Evolutionary conservation across 2,329 filamentous ascomycete species (phyloP).

Genomic region (Cordyceps javanica): DNA sequence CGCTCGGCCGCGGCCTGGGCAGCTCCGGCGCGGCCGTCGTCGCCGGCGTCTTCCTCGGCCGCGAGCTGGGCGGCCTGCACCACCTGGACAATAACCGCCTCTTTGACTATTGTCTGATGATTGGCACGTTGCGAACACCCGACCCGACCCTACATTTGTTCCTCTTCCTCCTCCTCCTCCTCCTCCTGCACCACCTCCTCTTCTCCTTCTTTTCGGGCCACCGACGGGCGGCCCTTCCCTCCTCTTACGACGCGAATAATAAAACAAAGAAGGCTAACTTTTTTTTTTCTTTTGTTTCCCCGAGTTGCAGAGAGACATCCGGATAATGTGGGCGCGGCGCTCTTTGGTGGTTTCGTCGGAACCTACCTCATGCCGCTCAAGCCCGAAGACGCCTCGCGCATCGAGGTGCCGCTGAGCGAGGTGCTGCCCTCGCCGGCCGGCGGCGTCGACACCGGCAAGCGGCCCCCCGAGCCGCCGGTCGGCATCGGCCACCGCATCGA

Average conservation of each 20-base stretch:
- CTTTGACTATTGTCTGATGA: constrained; percentile 97
- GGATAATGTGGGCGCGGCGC: constrained; percentile 88
- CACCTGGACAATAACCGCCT: constrained; percentile 71
- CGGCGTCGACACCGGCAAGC: constrained; percentile 81
- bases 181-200: no score
- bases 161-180: no score
- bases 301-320: constrained; percentile 73
- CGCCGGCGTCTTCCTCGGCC: constrained; percentile 86
- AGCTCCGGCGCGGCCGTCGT: constrained; percentile 94
- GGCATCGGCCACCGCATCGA: constrained; percentile 96
- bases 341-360: constrained; percentile 94
- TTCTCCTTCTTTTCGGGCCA: no score
- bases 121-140: constrained; percentile 64
- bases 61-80: constrained; percentile 75
- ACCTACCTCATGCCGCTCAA: constrained; percentile 92
- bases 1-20: constrained; percentile 85
- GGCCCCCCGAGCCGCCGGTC: constrained; percentile 79
- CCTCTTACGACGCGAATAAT: no score
- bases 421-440: constrained; percentile 87
- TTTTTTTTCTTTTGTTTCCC: no score
- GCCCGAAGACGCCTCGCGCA: constrained; percentile 80
- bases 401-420: constrained; percentile 90
- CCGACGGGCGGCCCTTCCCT: no score
- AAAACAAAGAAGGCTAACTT: no score
- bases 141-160: no score